Evolutionary conservation across 2,329 filamentous ascomycete genomes (phyloP), one percentile per base, ranked within the genome.

Genomic region (Penicillium vulpinum): DNA sequence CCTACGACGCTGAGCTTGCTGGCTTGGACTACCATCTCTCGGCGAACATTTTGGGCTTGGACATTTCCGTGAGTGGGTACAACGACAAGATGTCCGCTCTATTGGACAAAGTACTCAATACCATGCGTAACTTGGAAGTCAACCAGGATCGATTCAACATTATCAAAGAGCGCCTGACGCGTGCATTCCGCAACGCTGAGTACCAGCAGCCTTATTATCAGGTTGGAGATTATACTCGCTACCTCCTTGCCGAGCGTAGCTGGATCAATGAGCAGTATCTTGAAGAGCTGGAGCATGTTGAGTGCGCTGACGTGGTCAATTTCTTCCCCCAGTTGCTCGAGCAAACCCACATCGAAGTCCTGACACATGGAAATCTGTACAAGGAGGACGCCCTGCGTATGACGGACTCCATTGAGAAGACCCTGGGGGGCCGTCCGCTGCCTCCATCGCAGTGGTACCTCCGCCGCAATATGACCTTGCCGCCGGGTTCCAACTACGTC

Each of bases 41-140:
- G 4, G 83, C 88, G 26, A 88, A 90, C 67, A 82, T 84, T 4
- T 83, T 86, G 31, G 92, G 92, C 0, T 72, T 97, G 29, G 87
- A 90, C 56, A 78, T 97, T 39, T 86, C 89, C 15, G 84, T 97
- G 4, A 88, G 86, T 28, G 94, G 94, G 0, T 99, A 97, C 78
- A 99, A 97, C 66, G 94, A 99, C 75, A 99, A 99, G 78, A 86
- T 99, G 68, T 81, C 89, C 0, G 91, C 97, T 0, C 82, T 99
- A 24, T 77, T 99, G 45, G 91, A 97, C 70, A 94, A 96, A 71
- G 90, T 97, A 4, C 79, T 96, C 26, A 77, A 86, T 13, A 92
- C 89, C 10, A 90, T 97, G 83, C 86, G 90, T 49, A 90, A 96
- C 66, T 80, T 97, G 5, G 85, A 92, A 36, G 83, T 97, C 64